Evolutionary conservation across 768 basidiomycete genomes (phyloP), one percentile per base, ranked within the genome.

Genomic region (Lentinula detonsa): DNA sequence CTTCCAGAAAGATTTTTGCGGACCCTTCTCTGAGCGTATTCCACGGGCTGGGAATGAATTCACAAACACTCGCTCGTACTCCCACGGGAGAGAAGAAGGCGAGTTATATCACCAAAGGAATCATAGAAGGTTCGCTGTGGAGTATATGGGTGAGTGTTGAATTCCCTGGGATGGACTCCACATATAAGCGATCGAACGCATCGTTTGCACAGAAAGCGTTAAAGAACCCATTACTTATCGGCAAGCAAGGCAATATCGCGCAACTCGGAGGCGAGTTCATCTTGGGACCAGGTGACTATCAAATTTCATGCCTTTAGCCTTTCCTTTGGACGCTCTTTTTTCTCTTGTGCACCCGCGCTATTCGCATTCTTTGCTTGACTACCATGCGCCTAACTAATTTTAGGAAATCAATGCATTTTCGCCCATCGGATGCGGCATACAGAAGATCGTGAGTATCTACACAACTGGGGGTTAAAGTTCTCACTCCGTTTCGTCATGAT

Each of bases 211-310:
- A 69, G 39, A 76, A 78, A 28, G 74, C 78, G 1, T 35, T 84
- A 9, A 77, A 74, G 68, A 68, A 79, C 39, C 79, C 80, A 0
- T 65, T 64, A 1, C 71, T 80, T 16, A 73, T 84, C n/a, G 85
- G 85, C 0, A 85, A 85, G 66, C 81, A 85, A 59, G 87, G 86
- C 0, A 83, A 85, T 54, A 65, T 82, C n/a, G 76, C 79, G 0
- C 85, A 88, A 66, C 71, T 85, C 0, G 86, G 86, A 4, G 85
- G 85, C 2, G 86, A 88, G 28, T 87, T 86, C 57, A 69, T 88
- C 11, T 73, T 87, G 53, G 83, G 82, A 21, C 82, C 84, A 18
- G 84, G 84, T 84, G 63, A 35, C 73, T 64, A 34, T 35, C n/a
- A n/a, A 10, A 28, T 13, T 11, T 31, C 28, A 10, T 40, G 7